phyloP scores from a whole-genome alignment of 305 asterid genomes.

The Solanum hybrid region DNA sequence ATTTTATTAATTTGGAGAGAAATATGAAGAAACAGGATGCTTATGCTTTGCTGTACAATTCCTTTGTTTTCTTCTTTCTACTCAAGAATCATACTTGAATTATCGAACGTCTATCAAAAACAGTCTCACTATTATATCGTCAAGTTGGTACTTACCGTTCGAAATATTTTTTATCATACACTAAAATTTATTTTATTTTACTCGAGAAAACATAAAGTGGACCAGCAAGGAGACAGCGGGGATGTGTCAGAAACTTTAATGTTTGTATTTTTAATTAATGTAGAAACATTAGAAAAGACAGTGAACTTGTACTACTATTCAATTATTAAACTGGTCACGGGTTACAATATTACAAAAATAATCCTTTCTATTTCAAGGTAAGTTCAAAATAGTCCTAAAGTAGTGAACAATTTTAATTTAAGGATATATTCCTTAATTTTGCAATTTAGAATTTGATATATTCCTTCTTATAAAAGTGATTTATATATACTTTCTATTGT shows the following conservation, averaged over 20 bases:
- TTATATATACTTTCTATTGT: too few species aligned
- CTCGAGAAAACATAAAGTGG: neutral
- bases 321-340: neutral
- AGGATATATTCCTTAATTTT: neutral
- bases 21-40: slow-evolving; percentile 5
- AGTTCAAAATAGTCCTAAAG: neutral
- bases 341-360: neutral
- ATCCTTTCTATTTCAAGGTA: neutral
- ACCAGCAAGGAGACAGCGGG: slow-evolving; percentile 9
- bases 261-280: neutral
- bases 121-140: too few species aligned
- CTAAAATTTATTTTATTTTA: neutral
- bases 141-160: neutral
- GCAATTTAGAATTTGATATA: too few species aligned
- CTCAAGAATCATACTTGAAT: neutral
- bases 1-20: neutral
- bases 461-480: neutral
- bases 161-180: neutral
- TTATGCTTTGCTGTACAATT: slow-evolving; percentile 15
- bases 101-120: neutral
- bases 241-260: slow-evolving; percentile 25
- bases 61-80: neutral
- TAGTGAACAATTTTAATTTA: too few species aligned
- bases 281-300: neutral
- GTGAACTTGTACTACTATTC: neutral